These are phyloP conservation scores for Ustilago xerochloae DNA, from an alignment of 1,284 basidiomycete genomes.

Conservation along the genomic window DNA sequence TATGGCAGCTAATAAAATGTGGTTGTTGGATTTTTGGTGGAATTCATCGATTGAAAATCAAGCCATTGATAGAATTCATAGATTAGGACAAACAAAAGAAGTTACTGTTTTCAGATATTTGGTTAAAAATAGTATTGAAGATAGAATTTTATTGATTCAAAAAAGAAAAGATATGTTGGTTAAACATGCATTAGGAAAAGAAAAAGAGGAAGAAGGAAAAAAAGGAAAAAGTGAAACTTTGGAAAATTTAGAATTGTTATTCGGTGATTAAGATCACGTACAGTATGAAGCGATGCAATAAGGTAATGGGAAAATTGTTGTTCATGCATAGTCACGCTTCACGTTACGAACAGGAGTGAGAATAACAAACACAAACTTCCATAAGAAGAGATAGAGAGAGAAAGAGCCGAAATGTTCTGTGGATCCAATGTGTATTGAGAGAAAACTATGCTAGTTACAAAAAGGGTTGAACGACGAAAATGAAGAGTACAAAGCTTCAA, in stretches of 20 bases:
- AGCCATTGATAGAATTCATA: slow-evolving; percentile 75
- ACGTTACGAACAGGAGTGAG: no score
- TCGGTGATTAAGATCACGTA: slow-evolving; percentile 72
- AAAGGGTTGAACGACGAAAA: no score
- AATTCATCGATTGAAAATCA: slow-evolving; percentile 76
- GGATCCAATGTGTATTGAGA: no score
- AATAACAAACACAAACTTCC: no score
- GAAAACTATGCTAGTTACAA: no score
- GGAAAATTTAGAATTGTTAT: slow-evolving; percentile 60
- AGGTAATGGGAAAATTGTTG: no score
- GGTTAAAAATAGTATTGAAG: slow-evolving; percentile 91
- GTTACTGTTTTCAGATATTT: slow-evolving; percentile 93
- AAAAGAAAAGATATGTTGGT: slow-evolving; percentile 92
- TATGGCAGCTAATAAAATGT: slow-evolving; percentile 73
- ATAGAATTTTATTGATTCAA: slow-evolving; percentile 76
- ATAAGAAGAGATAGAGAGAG: no score
- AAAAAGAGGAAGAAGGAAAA: background rate
- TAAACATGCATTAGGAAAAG: slow-evolving; percentile 68
- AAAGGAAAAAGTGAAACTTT: slow-evolving; percentile 49
- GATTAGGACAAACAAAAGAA: slow-evolving; percentile 86
- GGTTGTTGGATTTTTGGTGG: slow-evolving; percentile 67
- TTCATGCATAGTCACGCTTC: no score
- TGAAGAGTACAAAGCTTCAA: no score
- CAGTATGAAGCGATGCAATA: no score
- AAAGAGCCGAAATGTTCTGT: no score